A percentile compares a stretch with the other conserved stretches of the same genome.
phyloP scores from a whole-genome alignment of 345 rosid genomes.

The Arabidopsis arenosa region DNA sequence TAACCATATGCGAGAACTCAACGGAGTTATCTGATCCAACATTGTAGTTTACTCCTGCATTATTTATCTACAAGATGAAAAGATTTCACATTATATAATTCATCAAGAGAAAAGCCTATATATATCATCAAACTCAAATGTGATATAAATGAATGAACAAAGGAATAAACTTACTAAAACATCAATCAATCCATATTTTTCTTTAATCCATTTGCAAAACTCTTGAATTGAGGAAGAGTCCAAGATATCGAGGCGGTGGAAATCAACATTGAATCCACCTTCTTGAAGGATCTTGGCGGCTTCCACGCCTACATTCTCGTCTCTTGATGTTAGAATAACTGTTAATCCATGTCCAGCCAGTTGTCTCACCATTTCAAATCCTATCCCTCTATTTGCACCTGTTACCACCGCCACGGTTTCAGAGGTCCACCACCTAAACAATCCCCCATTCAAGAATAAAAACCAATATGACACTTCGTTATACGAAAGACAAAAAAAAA shows the following conservation, averaged over 20 bases:
- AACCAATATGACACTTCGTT: not conserved
- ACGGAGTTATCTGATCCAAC: constrained; percentile 78
- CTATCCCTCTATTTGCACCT: constrained; percentile 92
- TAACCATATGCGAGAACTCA: constrained; percentile 63
- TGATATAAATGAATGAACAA: too few relatives aligned
- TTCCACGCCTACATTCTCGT: constrained; percentile 74
- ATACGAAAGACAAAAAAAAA: not conserved
- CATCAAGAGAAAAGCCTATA: not conserved
- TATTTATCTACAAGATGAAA: constrained; percentile 65
- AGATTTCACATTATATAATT: not conserved
- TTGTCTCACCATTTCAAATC: constrained; percentile 90
- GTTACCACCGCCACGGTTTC: constrained; percentile 91
- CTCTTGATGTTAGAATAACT: constrained; percentile 79
- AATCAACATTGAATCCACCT: constrained; percentile 79
- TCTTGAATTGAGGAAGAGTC: constrained; percentile 59
- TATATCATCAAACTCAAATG: too few relatives aligned
- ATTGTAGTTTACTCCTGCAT: constrained; percentile 93
- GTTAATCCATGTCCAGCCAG: constrained; percentile 85
- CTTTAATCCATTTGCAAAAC: constrained; percentile 69
- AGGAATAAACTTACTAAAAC: constrained; percentile 60
- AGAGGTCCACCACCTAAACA: constrained; percentile 87
- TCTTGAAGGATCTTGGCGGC: constrained; percentile 80
- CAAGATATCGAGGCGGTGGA: constrained; percentile 77
- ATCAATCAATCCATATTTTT: constrained; percentile 70
- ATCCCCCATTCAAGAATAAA: not conserved